Conservation (phyloP, 306 rosid species). For the Rosa rugosa region DNA sequence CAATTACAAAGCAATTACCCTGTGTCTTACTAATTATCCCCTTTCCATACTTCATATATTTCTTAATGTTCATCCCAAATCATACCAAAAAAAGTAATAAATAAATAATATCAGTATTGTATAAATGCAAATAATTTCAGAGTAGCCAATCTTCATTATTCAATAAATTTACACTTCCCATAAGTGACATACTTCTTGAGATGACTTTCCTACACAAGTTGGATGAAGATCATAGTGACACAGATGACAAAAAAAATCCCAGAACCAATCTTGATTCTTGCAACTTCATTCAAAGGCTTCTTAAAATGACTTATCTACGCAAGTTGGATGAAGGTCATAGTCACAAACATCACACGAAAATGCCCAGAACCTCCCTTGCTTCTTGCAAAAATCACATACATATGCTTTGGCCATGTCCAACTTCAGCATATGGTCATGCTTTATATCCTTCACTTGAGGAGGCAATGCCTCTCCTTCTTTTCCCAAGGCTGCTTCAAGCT, state of each 20-base stretch:
- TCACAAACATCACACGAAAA: slow-evolving; percentile 83
- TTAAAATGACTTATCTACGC: slow-evolving; percentile 41
- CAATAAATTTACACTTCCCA: background rate
- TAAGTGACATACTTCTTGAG: background rate
- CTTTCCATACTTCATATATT: too few relatives aligned
- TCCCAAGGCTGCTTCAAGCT: slow-evolving; percentile 58
- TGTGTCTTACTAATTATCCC: too few relatives aligned
- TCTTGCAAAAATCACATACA: slow-evolving; percentile 77
- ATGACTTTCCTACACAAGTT: slow-evolving; percentile 50
- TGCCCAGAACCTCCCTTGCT: slow-evolving; percentile 85
- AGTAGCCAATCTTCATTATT: background rate
- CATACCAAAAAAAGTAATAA: too few relatives aligned
- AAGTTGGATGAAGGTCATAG: slow-evolving; percentile 87
- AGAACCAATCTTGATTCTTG: slow-evolving; percentile 65
- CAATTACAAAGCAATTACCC: too few relatives aligned
- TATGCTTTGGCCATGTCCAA: slow-evolving; percentile 83
- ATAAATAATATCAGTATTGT: background rate
- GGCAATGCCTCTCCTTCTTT: slow-evolving; percentile 88
- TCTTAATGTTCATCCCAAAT: too few relatives aligned
- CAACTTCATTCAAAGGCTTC: slow-evolving; percentile 26
- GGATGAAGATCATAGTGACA: slow-evolving; percentile 88
- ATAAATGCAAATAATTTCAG: background rate
- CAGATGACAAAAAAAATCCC: slow-evolving; percentile 71
- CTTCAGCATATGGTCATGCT: slow-evolving; percentile 83
- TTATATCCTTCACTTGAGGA: slow-evolving; percentile 58